phyloP scores from a whole-genome alignment of 352 stramenopile genomes.

The Aphanomyces stellatus region DNA sequence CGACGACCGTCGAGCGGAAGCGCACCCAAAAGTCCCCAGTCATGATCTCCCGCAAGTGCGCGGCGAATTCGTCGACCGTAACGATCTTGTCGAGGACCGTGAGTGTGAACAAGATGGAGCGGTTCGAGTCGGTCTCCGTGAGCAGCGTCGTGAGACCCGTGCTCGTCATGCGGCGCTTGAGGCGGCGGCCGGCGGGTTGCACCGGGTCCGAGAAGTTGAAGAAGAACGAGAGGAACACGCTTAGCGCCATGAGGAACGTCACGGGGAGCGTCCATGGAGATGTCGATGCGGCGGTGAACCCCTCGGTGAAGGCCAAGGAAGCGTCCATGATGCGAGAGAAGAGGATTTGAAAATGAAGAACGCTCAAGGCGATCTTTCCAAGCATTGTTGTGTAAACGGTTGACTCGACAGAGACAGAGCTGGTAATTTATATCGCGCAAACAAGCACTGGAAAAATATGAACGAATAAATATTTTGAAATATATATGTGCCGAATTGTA shows the following conservation, averaged over 20 bases:
- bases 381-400: too few relatives aligned
- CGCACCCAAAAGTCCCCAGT: slow-evolving; percentile 53
- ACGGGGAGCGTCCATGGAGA: not conserved
- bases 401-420: not conserved
- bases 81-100: slow-evolving; percentile 42
- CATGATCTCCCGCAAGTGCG: slow-evolving; percentile 44
- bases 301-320: not conserved
- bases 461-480: too few relatives aligned
- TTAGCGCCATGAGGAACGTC: not conserved
- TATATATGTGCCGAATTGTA: too few relatives aligned
- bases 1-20: slow-evolving; percentile 54
- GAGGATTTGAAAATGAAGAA: not conserved
- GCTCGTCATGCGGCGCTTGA: slow-evolving; percentile 56
- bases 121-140: slow-evolving; percentile 62
- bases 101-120: slow-evolving; percentile 65
- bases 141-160: slow-evolving; percentile 64
- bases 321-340: not conserved
- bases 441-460: too few relatives aligned
- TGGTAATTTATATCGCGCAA: not conserved
- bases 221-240: not conserved
- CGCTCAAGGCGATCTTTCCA: too few relatives aligned
- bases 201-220: not conserved
- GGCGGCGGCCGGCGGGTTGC: not conserved
- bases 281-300: not conserved
- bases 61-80: slow-evolving; percentile 34